phyloP scores from a whole-genome alignment of 2,329 filamentous ascomycete genomes.

The Colletotrichum gloeosporioides region DNA sequence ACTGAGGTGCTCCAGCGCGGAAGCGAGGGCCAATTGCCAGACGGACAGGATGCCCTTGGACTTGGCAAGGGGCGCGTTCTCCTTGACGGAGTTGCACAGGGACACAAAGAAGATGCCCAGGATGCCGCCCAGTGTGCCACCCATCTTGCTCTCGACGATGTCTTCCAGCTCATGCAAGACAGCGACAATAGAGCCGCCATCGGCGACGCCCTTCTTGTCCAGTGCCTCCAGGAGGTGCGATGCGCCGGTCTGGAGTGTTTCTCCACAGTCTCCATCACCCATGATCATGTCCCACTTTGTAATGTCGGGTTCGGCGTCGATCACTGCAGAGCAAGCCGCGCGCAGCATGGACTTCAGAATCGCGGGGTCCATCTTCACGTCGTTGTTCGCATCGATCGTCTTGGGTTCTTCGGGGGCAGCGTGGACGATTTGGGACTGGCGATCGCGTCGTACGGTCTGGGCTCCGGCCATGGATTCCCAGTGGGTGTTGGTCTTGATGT shows the following conservation, averaged over 20 bases:
- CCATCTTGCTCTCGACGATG: conserved; percentile 63
- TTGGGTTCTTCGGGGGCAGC: conserved; percentile 38
- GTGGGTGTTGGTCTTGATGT: conserved; percentile 63
- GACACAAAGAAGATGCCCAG: conserved; percentile 61
- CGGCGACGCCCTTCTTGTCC: conserved; percentile 39
- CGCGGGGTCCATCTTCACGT: conserved; percentile 55
- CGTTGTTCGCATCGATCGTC: conserved; percentile 42
- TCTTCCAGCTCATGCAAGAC: conserved; percentile 56
- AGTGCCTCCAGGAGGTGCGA: conserved; percentile 52
- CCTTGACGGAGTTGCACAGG: conserved; percentile 25
- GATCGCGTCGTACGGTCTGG: conserved; percentile 40
- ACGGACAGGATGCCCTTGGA: conserved; percentile 39
- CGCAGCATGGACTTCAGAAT: conserved; percentile 61
- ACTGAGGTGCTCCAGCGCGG: conserved; percentile 50
- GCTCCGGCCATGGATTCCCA: conserved; percentile 59
- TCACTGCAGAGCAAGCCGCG: conserved; percentile 55
- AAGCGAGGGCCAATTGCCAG: conserved; percentile 48
- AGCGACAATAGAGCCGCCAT: conserved; percentile 48
- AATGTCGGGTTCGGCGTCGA: conserved; percentile 65
- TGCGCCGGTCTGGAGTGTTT: conserved; percentile 62
- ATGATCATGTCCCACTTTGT: conserved; percentile 68
- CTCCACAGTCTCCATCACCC: conserved; percentile 71
- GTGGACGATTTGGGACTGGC: conserved; percentile 49
- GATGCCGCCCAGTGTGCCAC: conserved; percentile 56
- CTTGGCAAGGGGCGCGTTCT: conserved; percentile 26